phyloP scores from a whole-genome alignment of 495 filamentous ascomycete species.

The Copromyces sp. region DNA sequence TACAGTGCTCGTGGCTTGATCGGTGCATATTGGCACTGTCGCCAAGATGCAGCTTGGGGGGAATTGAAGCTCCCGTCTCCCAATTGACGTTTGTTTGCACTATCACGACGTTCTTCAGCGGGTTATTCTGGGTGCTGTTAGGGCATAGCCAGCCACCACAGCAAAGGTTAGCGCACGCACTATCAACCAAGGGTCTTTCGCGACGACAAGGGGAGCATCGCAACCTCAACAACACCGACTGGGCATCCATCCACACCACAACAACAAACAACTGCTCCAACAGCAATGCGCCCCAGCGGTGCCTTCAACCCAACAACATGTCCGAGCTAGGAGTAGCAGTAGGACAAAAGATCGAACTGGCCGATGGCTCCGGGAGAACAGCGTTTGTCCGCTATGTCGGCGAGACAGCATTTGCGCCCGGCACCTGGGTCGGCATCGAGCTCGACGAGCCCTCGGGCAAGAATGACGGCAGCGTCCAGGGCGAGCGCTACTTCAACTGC shows the following conservation, averaged over 20 bases:
- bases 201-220: neutral
- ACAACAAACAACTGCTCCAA: neutral
- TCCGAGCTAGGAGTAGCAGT: constrained; percentile 32
- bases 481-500: constrained; percentile 85
- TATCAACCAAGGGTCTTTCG: neutral
- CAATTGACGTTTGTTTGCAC: no score
- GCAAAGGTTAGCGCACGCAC: neutral
- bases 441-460: constrained; percentile 77
- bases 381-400: constrained; percentile 76
- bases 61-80: no score
- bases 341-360: constrained; percentile 50
- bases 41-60: neutral
- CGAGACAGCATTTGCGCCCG: constrained; percentile 62
- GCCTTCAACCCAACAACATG: constrained; percentile 16
- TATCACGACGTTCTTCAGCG: neutral
- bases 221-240: neutral
- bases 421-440: constrained; percentile 87
- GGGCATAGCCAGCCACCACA: neutral
- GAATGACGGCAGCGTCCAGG: constrained; percentile 88
- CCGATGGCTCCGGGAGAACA: constrained; percentile 52
- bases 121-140: neutral
- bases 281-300: neutral
- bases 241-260: neutral
- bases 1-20: no score
- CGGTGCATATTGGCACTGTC: neutral